Conservation (phyloP, 352 stramenopile species). For the Phytophthora gonapodyides region DNA sequence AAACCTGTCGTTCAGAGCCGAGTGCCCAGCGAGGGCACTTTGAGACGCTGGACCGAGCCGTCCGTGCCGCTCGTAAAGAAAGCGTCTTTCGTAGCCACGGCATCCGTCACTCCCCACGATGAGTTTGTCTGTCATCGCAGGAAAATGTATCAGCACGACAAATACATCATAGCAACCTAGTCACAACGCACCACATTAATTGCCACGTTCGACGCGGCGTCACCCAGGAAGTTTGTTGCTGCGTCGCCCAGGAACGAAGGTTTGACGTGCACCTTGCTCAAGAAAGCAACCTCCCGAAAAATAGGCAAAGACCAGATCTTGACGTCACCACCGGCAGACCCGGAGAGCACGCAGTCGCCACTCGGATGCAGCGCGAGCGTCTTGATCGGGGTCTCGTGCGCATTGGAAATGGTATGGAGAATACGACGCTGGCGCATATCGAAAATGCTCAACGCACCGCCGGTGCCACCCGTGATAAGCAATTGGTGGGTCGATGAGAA, state of each 20-base stretch:
- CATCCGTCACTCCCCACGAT: constrained; percentile 84
- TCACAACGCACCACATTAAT: constrained; percentile 76
- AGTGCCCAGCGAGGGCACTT: constrained; percentile 51
- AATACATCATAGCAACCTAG: background rate
- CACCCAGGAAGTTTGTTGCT: constrained; percentile 75
- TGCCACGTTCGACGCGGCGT: constrained; percentile 83
- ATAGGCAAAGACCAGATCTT: constrained; percentile 90
- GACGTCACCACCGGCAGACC: constrained; percentile 80
- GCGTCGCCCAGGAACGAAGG: constrained; percentile 80
- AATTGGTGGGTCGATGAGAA: constrained; percentile 85
- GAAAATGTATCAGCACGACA: constrained; percentile 2
- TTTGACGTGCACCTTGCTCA: constrained; percentile 80
- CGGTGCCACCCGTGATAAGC: constrained; percentile 80
- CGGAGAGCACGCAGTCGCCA: constrained; percentile 81
- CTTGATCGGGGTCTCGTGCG: constrained; percentile 86
- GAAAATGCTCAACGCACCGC: constrained; percentile 83
- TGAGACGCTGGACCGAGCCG: constrained; percentile 78
- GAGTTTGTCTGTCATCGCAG: constrained; percentile 62
- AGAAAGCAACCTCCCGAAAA: constrained; percentile 77
- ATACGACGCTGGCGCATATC: constrained; percentile 88
- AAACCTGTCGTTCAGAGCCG: constrained; percentile 20
- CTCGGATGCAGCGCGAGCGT: constrained; percentile 79
- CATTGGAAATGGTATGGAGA: constrained; percentile 81
- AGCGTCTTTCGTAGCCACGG: constrained; percentile 73
- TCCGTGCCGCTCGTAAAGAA: constrained; percentile 89